Evolutionary conservation across 768 basidiomycete genomes (phyloP).

Genomic region (Russula olivacea): DNA sequence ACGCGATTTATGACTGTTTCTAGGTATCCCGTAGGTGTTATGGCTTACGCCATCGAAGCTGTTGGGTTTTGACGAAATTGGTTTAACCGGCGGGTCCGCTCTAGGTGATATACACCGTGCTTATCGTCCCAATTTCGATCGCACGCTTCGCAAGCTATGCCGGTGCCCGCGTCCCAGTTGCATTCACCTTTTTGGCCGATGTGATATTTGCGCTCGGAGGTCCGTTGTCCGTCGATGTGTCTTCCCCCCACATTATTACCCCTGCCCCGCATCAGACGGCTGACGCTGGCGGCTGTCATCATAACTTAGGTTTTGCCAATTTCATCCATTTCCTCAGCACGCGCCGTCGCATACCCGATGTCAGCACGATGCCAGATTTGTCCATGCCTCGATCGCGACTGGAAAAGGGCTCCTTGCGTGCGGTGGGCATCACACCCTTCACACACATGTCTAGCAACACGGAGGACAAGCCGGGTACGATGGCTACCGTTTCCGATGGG

Average conservation of each 20-base stretch:
- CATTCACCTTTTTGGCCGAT: slow-evolving; percentile 33
- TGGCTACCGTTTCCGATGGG: background rate
- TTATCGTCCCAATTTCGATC: slow-evolving; percentile 34
- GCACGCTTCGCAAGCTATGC: slow-evolving; percentile 32
- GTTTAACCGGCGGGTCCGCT: background rate
- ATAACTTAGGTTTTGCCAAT: slow-evolving; percentile 31
- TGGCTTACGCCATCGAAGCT: background rate
- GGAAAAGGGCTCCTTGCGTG: slow-evolving; percentile 26
- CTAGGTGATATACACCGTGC: slow-evolving; percentile 31
- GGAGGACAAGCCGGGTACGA: background rate
- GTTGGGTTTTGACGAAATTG: background rate
- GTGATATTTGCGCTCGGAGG: slow-evolving; percentile 34
- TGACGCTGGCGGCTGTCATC: background rate
- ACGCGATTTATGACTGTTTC: background rate
- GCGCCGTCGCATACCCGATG: slow-evolving; percentile 31
- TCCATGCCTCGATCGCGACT: slow-evolving; percentile 29
- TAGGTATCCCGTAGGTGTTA: slow-evolving; percentile 28
- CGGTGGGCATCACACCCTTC: slow-evolving; percentile 33
- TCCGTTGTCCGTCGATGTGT: slow-evolving; percentile 1
- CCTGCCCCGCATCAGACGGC: background rate
- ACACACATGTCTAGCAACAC: slow-evolving; percentile 16
- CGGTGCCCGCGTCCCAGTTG: slow-evolving; percentile 29
- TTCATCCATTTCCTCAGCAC: slow-evolving; percentile 31
- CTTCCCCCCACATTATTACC: no score
- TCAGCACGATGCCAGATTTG: slow-evolving; percentile 27